Evolutionary conservation across 2,329 filamentous ascomycete genomes (phyloP).

Genomic region (Penicillium sp.): DNA sequence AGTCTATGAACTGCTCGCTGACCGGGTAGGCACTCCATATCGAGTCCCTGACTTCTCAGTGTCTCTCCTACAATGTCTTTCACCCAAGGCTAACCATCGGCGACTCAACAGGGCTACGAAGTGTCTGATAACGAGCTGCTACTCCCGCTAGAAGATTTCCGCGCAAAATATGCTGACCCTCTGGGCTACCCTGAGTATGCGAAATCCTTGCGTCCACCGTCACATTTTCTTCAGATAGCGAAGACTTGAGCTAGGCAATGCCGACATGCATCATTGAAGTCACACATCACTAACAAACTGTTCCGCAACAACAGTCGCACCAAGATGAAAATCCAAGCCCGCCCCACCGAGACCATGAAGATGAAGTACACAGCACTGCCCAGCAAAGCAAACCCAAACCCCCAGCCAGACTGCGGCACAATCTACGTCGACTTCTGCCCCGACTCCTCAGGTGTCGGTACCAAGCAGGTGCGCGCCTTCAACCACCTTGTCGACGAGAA

Average conservation of each 20-base stretch:
- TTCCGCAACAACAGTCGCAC: constrained; percentile 58
- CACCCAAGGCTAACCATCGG: constrained; percentile 19
- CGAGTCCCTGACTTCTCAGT: not conserved
- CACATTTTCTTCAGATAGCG: not conserved
- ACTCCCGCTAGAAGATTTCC: constrained; percentile 81
- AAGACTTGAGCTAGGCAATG: constrained; percentile 1
- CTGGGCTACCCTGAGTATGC: constrained; percentile 75
- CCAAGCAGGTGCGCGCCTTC: constrained; percentile 88
- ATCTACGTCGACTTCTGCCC: constrained; percentile 92
- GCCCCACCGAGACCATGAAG: constrained; percentile 79
- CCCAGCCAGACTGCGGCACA: constrained; percentile 72
- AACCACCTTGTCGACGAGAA: constrained; percentile 75
- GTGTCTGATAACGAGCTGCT: constrained; percentile 84
- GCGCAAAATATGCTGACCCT: constrained; percentile 64
- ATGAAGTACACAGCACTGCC: constrained; percentile 74
- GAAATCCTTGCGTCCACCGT: constrained; percentile 6
- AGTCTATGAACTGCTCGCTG: constrained; percentile 88
- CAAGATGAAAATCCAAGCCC: constrained; percentile 83
- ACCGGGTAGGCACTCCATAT: constrained; percentile 63
- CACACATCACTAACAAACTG: constrained; percentile 9
- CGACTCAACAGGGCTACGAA: constrained; percentile 73
- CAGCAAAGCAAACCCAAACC: constrained; percentile 66
- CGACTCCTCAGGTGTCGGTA: constrained; percentile 71
- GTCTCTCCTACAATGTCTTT: constrained; percentile 3
- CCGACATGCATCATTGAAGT: not conserved